Evolutionary conservation across 768 basidiomycete species (phyloP).

Genomic region (Hypholoma fasciculare): DNA sequence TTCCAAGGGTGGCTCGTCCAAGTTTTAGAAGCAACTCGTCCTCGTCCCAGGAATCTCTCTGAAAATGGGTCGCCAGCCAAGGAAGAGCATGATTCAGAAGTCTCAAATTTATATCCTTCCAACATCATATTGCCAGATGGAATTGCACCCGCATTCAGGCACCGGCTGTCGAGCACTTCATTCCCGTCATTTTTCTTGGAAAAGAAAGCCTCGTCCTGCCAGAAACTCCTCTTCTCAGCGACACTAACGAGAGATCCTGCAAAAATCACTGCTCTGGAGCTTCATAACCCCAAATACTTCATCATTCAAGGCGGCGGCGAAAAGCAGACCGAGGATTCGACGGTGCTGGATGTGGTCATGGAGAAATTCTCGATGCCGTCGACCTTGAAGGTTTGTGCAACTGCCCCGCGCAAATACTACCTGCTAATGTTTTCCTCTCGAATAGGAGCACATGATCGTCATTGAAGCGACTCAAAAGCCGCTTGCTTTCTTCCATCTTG

Average conservation of each 20-base stretch:
- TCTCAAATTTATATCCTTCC: not conserved
- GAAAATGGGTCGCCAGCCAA: not conserved
- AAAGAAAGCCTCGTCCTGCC: slow-evolving; percentile 66
- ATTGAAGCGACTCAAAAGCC: slow-evolving; percentile 82
- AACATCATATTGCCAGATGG: slow-evolving; percentile 4
- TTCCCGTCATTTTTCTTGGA: slow-evolving; percentile 57
- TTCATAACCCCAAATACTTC: slow-evolving; percentile 85
- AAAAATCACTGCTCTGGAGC: slow-evolving; percentile 81
- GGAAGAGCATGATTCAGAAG: not conserved
- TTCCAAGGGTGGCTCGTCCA: slow-evolving; percentile 95
- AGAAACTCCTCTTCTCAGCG: slow-evolving; percentile 95
- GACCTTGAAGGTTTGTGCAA: slow-evolving; percentile 60
- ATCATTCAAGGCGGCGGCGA: slow-evolving; percentile 64
- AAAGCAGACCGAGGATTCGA: slow-evolving; percentile 30
- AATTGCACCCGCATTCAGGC: slow-evolving; percentile 1
- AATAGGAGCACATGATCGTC: slow-evolving; percentile 87
- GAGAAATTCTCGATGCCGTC: slow-evolving; percentile 83
- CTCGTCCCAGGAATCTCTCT: slow-evolving; percentile 7
- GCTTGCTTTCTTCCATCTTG: slow-evolving; percentile 83
- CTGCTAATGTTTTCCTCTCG: slow-evolving; percentile 1
- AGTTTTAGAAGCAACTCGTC: slow-evolving; percentile 74
- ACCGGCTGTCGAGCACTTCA: slow-evolving; percentile 19
- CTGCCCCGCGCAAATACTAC: not conserved
- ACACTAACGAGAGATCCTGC: slow-evolving; percentile 93
- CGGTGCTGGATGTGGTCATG: slow-evolving; percentile 56